Percentiles rank a stretch among this genome's conserved stretches.
phyloP scores from a whole-genome alignment of 1,139 yeast genomes.

The Kazachstania sp. region DNA sequence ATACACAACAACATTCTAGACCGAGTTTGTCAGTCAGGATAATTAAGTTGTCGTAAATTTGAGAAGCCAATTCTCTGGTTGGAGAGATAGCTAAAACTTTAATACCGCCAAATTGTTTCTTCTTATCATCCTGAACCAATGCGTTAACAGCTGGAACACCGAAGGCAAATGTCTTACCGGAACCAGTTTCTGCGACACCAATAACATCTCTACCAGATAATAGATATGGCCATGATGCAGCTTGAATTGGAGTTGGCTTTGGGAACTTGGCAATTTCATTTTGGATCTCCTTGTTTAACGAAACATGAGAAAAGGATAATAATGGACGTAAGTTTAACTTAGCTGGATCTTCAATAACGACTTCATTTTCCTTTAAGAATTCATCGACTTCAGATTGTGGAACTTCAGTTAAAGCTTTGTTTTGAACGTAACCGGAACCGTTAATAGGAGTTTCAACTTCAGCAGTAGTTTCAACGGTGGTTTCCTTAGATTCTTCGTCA shows the following conservation, averaged over 20 bases:
- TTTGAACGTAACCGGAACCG: constrained; percentile 12
- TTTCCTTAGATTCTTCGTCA: constrained; percentile 12
- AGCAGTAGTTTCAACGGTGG: constrained; percentile 11
- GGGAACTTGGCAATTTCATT: constrained; percentile 59
- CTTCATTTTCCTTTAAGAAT: constrained; percentile 65
- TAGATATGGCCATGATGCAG: constrained; percentile 94
- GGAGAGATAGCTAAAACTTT: constrained; percentile 86
- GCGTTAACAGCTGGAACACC: constrained; percentile 94
- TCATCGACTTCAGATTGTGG: constrained; percentile 51
- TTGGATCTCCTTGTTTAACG: constrained; percentile 48
- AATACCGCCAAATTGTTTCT: constrained; percentile 38
- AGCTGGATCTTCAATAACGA: constrained; percentile 66
- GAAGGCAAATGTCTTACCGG: constrained; percentile 95
- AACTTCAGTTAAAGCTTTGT: constrained; percentile 27
- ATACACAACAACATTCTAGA: constrained; percentile 72
- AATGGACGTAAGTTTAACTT: constrained; percentile 53
- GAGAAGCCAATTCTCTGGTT: constrained; percentile 94
- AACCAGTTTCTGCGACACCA: constrained; percentile 98
- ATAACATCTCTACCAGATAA: constrained; percentile 76
- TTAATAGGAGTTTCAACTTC: constrained; percentile 4
- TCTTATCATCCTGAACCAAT: constrained; percentile 33
- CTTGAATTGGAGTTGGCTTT: constrained; percentile 92
- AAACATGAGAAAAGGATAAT: constrained; percentile 55
- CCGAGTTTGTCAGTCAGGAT: constrained; percentile 54
- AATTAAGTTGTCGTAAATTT: constrained; percentile 76